Evolutionary conservation across 257 asterid species (phyloP), one percentile per base, ranked within the genome.

Genomic region (Solanum tarijense): DNA sequence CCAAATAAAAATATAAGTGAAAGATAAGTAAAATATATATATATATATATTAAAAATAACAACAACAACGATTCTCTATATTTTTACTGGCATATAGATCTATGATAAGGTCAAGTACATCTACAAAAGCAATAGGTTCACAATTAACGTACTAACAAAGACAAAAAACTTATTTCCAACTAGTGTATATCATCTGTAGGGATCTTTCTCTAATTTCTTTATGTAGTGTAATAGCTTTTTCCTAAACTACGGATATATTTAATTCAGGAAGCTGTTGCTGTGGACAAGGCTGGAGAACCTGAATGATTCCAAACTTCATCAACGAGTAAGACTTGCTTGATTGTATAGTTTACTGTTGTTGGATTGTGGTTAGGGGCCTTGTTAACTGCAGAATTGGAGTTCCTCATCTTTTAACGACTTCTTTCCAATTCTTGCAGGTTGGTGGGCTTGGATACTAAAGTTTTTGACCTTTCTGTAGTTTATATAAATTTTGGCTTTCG

Each of bases 221-320:
- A 1, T 69, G 41, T 72, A 16, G 23, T 21, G 27, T 36, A 36
- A 36, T 23, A 36, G 11, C 8, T 36, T 74, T 73, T 36, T 74
- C 85, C 85, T 81, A 46, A 81, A 27, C 66, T 27, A 27, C 5
- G 39, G 7, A 9, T 43, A 46, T 35, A 46, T 46, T 46, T 9
- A 46, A 46, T 88, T 90, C 92, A 92, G 94, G 90, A 89, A 88
- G 58, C 90, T 62, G 86, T 75, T 31, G 36, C 86, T 83, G 73
- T 87, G 82, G 90, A 76, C 78, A 87, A 90, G 89, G 92, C 93
- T 88, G 94, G 88, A 72, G 90, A 88, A 89, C 91, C 91, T 93
- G 87, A 88, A 88, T 76, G 43, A 69, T 83, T 83, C 12, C 83
- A 71, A 31, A 48, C 86, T 41, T 65, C 31, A 34, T 76, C 66